Percentiles rank a stretch among this genome's conserved stretches.
Evolutionary conservation across 495 filamentous ascomycete species (phyloP).

Genomic region (Barbatosphaeria neglecta): DNA sequence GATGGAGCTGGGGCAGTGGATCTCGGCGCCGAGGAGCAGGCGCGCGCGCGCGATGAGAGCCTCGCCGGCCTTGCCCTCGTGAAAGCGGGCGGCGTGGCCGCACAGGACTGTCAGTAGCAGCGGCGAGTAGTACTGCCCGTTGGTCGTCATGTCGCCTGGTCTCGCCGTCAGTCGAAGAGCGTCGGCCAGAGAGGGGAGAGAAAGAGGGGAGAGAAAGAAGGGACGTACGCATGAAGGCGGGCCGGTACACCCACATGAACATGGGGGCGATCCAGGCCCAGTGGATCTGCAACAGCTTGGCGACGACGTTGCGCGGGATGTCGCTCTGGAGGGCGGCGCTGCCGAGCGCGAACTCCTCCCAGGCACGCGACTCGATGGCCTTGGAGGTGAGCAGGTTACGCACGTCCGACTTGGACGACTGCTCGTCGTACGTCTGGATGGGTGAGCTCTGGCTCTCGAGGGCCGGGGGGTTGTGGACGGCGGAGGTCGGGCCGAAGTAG

Average conservation of each 20-base stretch:
- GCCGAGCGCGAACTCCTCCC: conserved; percentile 2
- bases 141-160: not conserved
- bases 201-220: not conserved
- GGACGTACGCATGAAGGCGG: conserved; percentile 36
- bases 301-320: not conserved
- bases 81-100: not conserved
- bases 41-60: conserved; percentile 7
- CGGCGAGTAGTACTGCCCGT: conserved; percentile 15
- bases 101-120: conserved; percentile 15
- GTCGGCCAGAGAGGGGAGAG: not conserved
- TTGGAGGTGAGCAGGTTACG: not conserved
- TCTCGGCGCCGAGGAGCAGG: conserved; percentile 8
- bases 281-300: conserved; percentile 32
- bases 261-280: conserved; percentile 45
- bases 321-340: conserved; percentile 5
- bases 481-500: conserved; percentile 1
- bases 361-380: conserved; percentile 1
- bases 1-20: conserved; percentile 11
- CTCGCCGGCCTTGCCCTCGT: conserved; percentile 2
- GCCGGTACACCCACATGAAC: conserved; percentile 41
- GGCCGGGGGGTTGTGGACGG: conserved; percentile 1
- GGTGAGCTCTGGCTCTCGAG: not conserved
- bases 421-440: not conserved
- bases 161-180: not conserved
- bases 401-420: conserved; percentile 1